phyloP scores from a whole-genome alignment of 805 yeast genomes.

The Myxozyma neglecta region DNA sequence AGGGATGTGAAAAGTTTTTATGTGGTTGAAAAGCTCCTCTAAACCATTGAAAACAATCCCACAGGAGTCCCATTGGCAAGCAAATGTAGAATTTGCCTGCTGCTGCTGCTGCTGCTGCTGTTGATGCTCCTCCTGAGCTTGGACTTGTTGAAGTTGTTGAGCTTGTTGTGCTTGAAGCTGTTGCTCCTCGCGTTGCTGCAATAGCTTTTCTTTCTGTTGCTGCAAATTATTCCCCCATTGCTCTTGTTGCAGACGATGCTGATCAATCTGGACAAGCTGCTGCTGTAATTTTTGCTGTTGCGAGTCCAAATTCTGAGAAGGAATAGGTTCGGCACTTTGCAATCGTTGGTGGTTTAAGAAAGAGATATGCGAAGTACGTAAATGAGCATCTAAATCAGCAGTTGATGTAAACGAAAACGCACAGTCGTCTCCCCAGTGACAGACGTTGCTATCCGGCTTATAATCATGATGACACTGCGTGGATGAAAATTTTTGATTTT shows the following conservation, averaged over 20 bases:
- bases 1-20: conserved; percentile 27
- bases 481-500: not conserved
- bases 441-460: conserved; percentile 10
- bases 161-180: not conserved
- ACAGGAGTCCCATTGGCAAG: conserved; percentile 46
- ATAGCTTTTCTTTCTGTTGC: not conserved
- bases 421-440: conserved; percentile 34
- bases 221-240: not conserved
- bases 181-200: not conserved
- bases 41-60: conserved; percentile 37
- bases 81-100: not conserved
- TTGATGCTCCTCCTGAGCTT: not conserved
- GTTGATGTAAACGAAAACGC: conserved; percentile 29
- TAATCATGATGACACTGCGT: not conserved
- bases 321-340: not conserved
- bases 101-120: not conserved
- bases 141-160: not conserved
- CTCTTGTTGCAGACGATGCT: conserved; percentile 11
- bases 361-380: conserved; percentile 25
- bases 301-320: not conserved
- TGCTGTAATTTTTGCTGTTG: conserved; percentile 8
- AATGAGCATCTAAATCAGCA: conserved; percentile 27
- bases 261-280: conserved; percentile 10
- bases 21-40: conserved; percentile 36
- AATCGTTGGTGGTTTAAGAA: conserved; percentile 16